Percentiles rank a stretch among this genome's conserved stretches.
Conservation (phyloP, 2,329 filamentous ascomycete genomes). For the Stenocarpella maydis region DNA sequence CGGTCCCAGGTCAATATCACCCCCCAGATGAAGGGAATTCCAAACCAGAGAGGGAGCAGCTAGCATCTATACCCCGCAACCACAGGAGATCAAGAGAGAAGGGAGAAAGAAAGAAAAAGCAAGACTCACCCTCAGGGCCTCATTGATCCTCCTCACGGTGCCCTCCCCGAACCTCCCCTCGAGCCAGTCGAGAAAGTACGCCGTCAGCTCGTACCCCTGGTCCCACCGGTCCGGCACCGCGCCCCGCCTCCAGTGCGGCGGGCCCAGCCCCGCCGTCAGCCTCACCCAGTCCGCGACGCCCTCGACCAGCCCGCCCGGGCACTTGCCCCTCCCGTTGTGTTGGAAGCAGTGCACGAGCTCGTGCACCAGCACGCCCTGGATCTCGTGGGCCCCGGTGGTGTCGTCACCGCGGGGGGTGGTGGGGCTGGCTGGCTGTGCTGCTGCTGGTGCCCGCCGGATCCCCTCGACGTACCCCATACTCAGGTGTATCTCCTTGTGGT, state of each 20-base stretch:
- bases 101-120: too few relatives aligned
- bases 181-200: constrained; percentile 88
- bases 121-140: constrained; percentile 63
- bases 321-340: constrained; percentile 69
- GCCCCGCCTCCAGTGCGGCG: constrained; percentile 82
- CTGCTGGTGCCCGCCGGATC: constrained; percentile 43
- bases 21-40: neutral
- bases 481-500: constrained; percentile 59
- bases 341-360: constrained; percentile 97
- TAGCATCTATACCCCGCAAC: too few relatives aligned
- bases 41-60: neutral
- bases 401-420: constrained; percentile 45
- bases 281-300: constrained; percentile 95
- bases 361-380: constrained; percentile 85
- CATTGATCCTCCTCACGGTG: constrained; percentile 71
- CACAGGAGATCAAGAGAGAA: neutral
- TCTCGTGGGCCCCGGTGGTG: constrained; percentile 59
- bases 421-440: constrained; percentile 40
- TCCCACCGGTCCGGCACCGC: constrained; percentile 73
- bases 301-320: constrained; percentile 83
- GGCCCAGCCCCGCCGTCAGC: constrained; percentile 73
- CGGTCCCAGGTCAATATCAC: neutral
- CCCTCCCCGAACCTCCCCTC: constrained; percentile 71
- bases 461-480: constrained; percentile 76
- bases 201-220: constrained; percentile 87